Evolutionary conservation across 768 basidiomycete species (phyloP), one percentile per base, ranked within the genome.

Genomic region (Erythrobasidium yunnanense): DNA sequence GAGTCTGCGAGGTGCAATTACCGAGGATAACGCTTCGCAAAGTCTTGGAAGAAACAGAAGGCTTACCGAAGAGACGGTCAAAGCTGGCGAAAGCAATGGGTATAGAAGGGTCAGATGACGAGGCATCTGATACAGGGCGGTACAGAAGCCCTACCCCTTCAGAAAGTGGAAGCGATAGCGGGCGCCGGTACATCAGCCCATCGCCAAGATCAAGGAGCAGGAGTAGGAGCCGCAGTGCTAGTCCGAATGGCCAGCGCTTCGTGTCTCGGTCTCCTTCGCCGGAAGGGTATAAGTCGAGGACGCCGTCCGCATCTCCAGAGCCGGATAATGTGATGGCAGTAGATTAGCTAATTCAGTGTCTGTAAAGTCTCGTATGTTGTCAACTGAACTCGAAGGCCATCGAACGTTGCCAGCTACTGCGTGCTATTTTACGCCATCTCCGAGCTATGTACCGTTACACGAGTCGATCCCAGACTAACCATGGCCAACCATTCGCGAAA

Each of bases 1-100:
- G 91, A 66, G 92, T 90, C 4, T 97, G 93, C 76, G 95, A 97
- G 77, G 88, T 90, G 72, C 96, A 97, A 72, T 78, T 99, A 49
- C 95, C 95, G 17, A 85, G 95, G 53, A 77, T 96, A 68, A 83
- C 84, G 7, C 90, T 87, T 78, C 83, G 95, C 22, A 82, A 84
- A 56, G 84, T 88, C 1, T 78, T 97, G 25, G 95, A 97, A 78
- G 93, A 99, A 74, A 88, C 84, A 20, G 87, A 88, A 46, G 91
- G 96, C 6, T 81, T 99, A 23, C 85, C 85, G 0, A 87, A 88
- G 2, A 80, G 93, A 17, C 84, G 87, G 75, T 90, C 88, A 75
- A 83, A 86, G 49, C 77, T 99, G n/a, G 79, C 95, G 69, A 84
- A 88, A 70, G 90, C 88, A 0, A 82, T 93, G 83, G 70, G 69